A percentile compares a stretch with the other conserved stretches of the same genome.
phyloP scores from a whole-genome alignment of 2,329 filamentous ascomycete species.

The Fusarium staphyleae region DNA sequence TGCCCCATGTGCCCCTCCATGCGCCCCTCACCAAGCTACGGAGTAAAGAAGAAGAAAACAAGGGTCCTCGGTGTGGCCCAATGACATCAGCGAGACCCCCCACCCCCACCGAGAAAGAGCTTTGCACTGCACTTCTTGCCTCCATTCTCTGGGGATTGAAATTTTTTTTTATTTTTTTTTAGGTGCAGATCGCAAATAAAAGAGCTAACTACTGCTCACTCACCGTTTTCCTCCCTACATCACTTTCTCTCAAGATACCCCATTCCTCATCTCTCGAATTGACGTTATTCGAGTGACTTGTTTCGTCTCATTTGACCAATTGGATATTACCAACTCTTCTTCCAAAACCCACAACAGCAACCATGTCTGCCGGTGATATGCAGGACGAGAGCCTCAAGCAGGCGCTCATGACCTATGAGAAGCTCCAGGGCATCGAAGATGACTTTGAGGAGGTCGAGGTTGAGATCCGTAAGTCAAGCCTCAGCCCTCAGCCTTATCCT shows the following conservation, averaged over 20 bases:
- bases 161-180: conserved; percentile 15
- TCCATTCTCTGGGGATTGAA: background rate
- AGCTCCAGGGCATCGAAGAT: conserved; percentile 79
- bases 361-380: conserved; percentile 48
- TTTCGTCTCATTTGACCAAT: background rate
- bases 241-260: conserved; percentile 16
- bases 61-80: conserved; percentile 31
- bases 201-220: conserved; percentile 20
- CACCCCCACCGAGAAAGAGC: conserved; percentile 39
- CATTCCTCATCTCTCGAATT: conserved; percentile 16
- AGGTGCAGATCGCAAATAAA: conserved; percentile 15
- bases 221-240: conserved; percentile 1
- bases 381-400: conserved; percentile 45
- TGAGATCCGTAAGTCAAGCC: conserved; percentile 73
- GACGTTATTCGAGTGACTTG: conserved; percentile 2
- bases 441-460: conserved; percentile 85
- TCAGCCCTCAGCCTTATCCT: background rate
- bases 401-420: conserved; percentile 69
- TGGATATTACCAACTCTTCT: conserved; percentile 23
- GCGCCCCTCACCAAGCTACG: too few species aligned
- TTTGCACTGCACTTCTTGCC: conserved; percentile 6
- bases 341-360: conserved; percentile 30
- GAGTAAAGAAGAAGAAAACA: conserved; percentile 27
- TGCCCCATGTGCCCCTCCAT: background rate
- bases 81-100: conserved; percentile 42